Evolutionary conservation across 202 grass and related monocot species (phyloP).

Genomic region (Cymbopogon flexuosus): DNA sequence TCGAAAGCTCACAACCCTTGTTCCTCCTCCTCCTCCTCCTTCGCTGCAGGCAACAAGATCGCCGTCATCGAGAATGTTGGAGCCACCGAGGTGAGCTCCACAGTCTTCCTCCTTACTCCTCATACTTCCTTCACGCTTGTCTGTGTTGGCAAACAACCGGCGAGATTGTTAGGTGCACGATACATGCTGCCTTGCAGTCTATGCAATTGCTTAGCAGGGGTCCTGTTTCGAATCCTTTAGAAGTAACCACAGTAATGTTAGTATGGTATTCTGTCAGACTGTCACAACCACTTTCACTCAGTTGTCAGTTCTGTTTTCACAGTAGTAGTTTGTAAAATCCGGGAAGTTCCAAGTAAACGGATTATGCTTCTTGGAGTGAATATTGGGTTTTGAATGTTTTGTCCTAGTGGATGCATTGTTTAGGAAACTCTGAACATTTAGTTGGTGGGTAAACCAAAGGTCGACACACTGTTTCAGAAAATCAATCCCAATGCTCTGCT

Average conservation of each 20-base stretch:
- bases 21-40: neutral
- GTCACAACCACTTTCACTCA: neutral
- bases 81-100: conserved; percentile 75
- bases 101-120: neutral
- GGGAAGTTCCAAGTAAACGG: neutral
- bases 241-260: neutral
- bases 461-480: neutral
- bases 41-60: conserved; percentile 80
- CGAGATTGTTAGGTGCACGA: neutral
- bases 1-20: neutral
- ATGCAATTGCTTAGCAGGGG: neutral
- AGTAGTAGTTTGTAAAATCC: neutral
- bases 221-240: neutral
- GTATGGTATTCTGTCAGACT: neutral
- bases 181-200: neutral
- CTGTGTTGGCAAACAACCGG: neutral
- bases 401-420: neutral
- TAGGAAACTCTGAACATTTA: neutral
- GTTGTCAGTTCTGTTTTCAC: neutral
- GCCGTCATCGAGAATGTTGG: conserved; percentile 86
- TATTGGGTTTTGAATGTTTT: neutral
- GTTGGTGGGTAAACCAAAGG: neutral
- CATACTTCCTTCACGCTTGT: neutral
- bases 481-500: neutral
- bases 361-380: neutral